Base-by-base conservation (phyloP, 805 yeast genomes). In the Candida succiphila region DNA sequence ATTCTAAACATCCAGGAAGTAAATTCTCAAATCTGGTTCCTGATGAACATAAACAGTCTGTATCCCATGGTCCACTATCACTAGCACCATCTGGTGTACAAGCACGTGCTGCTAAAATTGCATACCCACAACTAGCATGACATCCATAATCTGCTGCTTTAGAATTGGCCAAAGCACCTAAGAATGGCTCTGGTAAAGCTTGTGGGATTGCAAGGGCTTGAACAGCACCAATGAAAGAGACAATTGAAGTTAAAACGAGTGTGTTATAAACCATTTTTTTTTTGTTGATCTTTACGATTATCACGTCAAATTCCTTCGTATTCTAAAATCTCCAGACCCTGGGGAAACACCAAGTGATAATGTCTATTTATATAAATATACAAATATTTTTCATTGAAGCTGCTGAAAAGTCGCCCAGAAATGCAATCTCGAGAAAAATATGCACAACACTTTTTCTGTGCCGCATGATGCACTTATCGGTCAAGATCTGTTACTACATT, bases 1-100 rank as follows among this genome's bases (percentile, higher is more conserved):
- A 61, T 31, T 46, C 58, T 42, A 61, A 48, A 48, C 66, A 61
- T 6, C 41, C 39, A n/a, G 43, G 41, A 38, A 59, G 56, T 29
- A 48, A 42, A 8, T 34, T 25, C 31, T 46, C 14, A 49, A 60
- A 60, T 5, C 37, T 18, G 21, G 57, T 32, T 24, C 31, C 59
- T 0, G 36, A 29, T 12, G 42, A 30, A 56, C 66, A 60, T 28
- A 60, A 42, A 46, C 63, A 56, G 13, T 41, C 34, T 21, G 38
- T 19, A 41, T 53, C 54, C 46, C 51, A 58, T 29, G 60, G 54
- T 15, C 56, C 54, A 17, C 31, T 19, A 31, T 50, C 54, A 9
- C 46, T 32, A 2, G 22, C 30, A n/a, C 34, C 37, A 23, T 30
- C 32, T 22, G 36, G 30, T 32, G 47, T 42, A 39, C 60, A 55